These are phyloP conservation scores for Penicillium diatomitis DNA, from an alignment of 495 filamentous ascomycete genomes.

Conservation along the genomic window DNA sequence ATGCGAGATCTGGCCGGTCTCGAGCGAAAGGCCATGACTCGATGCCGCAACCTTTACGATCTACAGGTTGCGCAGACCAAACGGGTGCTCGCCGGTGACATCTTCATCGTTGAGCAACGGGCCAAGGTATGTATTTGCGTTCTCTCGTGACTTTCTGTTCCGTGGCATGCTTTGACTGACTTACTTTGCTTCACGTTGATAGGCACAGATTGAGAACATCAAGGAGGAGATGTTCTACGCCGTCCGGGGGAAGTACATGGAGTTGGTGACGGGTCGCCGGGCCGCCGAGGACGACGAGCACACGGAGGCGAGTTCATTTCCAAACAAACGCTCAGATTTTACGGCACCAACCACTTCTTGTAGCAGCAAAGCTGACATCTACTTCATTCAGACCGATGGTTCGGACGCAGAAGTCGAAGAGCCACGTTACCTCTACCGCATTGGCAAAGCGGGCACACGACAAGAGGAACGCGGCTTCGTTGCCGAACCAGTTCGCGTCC, in stretches of 20 bases:
- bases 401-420: conserved; percentile 29
- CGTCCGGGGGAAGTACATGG: conserved; percentile 34
- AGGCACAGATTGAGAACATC: conserved; percentile 20
- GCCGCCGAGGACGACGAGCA: conserved; percentile 42
- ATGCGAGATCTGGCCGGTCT: conserved; percentile 13
- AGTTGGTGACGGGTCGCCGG: conserved; percentile 27
- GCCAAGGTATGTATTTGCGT: conserved; percentile 15
- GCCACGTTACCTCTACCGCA: conserved; percentile 16
- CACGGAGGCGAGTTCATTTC: conserved; percentile 27
- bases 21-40: conserved; percentile 10
- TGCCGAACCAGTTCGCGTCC: conserved; percentile 26
- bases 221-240: conserved; percentile 31
- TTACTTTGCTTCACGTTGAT: not conserved
- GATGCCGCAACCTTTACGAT: conserved; percentile 20
- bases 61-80: conserved; percentile 20
- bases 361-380: conserved; percentile 2
- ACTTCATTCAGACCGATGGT: conserved; percentile 27
- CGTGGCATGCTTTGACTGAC: not conserved
- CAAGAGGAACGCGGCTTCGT: conserved; percentile 31
- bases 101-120: conserved; percentile 18
- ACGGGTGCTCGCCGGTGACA: conserved; percentile 18
- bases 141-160: conserved; percentile 2
- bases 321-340: not conserved
- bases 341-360: not conserved
- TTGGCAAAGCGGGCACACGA: conserved; percentile 14